Evolutionary conservation across 2,329 filamentous ascomycete genomes (phyloP), one percentile per base, ranked within the genome.

Genomic region (Nigrospora osmanthi): DNA sequence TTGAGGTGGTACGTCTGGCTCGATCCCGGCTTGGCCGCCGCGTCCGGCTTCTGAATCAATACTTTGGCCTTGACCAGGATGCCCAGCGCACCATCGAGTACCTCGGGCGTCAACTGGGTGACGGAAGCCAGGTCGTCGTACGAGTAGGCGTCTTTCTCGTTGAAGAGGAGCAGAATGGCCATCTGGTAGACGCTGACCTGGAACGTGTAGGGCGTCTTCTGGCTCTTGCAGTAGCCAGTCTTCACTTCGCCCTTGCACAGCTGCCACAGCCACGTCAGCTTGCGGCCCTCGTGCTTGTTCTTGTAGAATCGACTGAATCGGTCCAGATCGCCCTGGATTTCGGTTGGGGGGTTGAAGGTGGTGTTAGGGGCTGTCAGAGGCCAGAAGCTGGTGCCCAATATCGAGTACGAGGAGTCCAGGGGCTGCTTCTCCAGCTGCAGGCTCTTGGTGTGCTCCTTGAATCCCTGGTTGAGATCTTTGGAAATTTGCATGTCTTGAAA

Each of bases 401-500:
- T 87, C 37, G 94, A 87, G 69, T 95, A 98, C 41, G 85, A 81
- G 6, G 93, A 88, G 60, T 98, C 93, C 35, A 90, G 74, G 16
- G 83, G 72, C 39, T 78, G 79, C 70, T 87, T 88, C 14, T 81
- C 77, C 48, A 81, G 80, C 35, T 88, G 75, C 4, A 79, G 62
- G n/a, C 73, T 72, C 55, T 77, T 76, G 11, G 77, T 70, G 56
- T 90, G 83, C 64, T 89, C 87, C 58, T 87, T 85, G 73, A 94
- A 98, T 30, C 85, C 83, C 40, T 80, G 78, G 66, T 98, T 98
- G 39, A 98, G 78, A 67, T 98, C 93, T 69, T 96, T 96, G 52
- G 91, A 97, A 42, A 95, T 95, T 65, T 98, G 93, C 74, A 98
- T 96, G 61, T 98, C 93, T 65, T 97, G 91, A 78, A 97, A 98